Conservation (phyloP, 352 stramenopile species). For the Pythium coloratum region DNA sequence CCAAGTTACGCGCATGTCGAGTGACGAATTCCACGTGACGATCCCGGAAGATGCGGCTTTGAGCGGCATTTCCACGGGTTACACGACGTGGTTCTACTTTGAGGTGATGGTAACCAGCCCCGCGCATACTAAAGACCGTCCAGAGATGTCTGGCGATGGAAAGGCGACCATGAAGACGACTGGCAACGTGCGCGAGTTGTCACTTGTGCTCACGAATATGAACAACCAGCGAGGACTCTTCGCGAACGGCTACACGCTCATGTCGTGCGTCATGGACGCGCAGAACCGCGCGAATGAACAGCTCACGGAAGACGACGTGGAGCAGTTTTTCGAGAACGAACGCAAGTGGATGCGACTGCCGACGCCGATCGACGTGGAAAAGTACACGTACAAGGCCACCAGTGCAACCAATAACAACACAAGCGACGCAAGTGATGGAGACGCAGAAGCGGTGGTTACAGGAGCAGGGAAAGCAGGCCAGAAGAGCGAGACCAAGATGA, state of each 20-base stretch:
- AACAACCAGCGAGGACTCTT: constrained; percentile 44
- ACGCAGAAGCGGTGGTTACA: not conserved
- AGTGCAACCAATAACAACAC: not conserved
- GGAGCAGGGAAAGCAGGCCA: not conserved
- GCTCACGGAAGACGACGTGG: constrained; percentile 7
- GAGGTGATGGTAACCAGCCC: constrained; percentile 19
- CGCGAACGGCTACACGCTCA: constrained; percentile 35
- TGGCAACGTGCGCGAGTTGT: constrained; percentile 21
- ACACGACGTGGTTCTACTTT: constrained; percentile 54
- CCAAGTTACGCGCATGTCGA: constrained; percentile 15
- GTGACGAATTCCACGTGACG: constrained; percentile 34
- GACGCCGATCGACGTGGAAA: constrained; percentile 41
- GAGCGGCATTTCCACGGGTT: constrained; percentile 43
- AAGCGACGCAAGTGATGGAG: not conserved
- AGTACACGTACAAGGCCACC: constrained; percentile 22
- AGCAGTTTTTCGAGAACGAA: constrained; percentile 31
- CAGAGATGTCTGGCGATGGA: not conserved
- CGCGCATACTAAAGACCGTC: not conserved
- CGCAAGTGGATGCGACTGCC: constrained; percentile 40
- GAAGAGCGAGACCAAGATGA: constrained; percentile 45
- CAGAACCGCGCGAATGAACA: constrained; percentile 9
- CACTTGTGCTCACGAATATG: constrained; percentile 40
- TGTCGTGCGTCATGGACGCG: constrained; percentile 31
- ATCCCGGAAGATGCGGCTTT: constrained; percentile 43
- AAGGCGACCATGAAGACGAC: not conserved